phyloP scores from a whole-genome alignment of 257 asterid genomes.

The Paulownia fortunei region DNA sequence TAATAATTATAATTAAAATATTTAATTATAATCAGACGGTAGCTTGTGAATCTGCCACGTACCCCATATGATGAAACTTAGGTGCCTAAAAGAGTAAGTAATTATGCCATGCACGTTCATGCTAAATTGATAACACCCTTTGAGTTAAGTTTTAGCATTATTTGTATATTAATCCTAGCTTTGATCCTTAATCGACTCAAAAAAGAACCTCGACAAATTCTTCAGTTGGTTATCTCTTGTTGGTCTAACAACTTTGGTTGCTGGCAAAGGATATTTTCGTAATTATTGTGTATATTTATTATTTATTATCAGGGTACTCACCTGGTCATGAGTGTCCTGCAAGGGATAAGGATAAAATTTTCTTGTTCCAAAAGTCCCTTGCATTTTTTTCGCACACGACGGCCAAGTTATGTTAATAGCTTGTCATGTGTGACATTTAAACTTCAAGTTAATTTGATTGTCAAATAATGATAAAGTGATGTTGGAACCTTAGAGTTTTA shows the following conservation, averaged over 20 bases:
- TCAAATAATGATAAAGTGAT: too few relatives aligned
- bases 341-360: conserved; percentile 14
- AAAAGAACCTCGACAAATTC: background rate
- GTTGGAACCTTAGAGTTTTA: too few relatives aligned
- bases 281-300: too few relatives aligned
- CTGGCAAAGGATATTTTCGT: background rate
- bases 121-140: background rate
- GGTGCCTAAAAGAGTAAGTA: background rate
- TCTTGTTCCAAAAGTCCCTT: background rate
- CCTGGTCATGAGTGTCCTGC: background rate
- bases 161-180: background rate
- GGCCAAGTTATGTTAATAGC: background rate
- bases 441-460: too few relatives aligned
- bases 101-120: conserved; percentile 14
- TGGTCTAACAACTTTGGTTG: background rate
- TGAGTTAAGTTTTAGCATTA: background rate
- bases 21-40: background rate
- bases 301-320: background rate
- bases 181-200: background rate
- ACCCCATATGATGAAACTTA: background rate
- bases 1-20: background rate
- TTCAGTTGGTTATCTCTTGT: background rate
- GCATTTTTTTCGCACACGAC: background rate
- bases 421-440: too few relatives aligned
- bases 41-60: background rate